Percentiles rank a stretch among this genome's conserved stretches.
phyloP scores from a whole-genome alignment of 2,329 filamentous ascomycete species.

The Alternaria gaisen region DNA sequence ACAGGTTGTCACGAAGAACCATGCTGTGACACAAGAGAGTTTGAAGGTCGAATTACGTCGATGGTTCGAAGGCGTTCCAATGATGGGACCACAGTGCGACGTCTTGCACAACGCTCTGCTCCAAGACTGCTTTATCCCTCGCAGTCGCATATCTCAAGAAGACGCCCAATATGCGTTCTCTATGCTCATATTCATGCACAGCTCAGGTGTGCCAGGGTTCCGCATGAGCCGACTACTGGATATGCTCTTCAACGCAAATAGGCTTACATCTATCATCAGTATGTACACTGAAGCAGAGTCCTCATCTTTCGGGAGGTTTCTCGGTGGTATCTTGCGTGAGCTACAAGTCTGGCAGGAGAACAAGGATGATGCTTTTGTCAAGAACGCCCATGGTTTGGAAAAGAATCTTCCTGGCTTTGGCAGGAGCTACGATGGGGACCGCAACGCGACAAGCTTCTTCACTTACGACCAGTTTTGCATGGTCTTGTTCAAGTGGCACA shows the following conservation, averaged over 20 bases:
- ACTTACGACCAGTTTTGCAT: conserved; percentile 88
- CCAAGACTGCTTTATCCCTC: conserved; percentile 91
- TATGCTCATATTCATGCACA: conserved; percentile 87
- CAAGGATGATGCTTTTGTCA: conserved; percentile 74
- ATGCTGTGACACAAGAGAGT: conserved; percentile 65
- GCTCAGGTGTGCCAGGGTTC: conserved; percentile 84
- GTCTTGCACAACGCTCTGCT: conserved; percentile 78
- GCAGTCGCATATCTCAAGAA: conserved; percentile 80
- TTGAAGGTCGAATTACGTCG: conserved; percentile 77
- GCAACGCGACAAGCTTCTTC: conserved; percentile 74
- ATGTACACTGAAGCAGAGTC: conserved; percentile 89
- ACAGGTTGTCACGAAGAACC: conserved; percentile 63
- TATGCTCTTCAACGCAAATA: conserved; percentile 82
- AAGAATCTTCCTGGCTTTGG: conserved; percentile 80
- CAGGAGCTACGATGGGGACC: conserved; percentile 73
- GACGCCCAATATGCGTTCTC: conserved; percentile 91
- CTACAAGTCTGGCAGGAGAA: conserved; percentile 85
- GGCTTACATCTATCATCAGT: conserved; percentile 84
- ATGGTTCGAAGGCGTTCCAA: conserved; percentile 75
- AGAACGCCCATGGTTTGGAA: conserved; percentile 75
- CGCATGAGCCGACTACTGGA: conserved; percentile 84
- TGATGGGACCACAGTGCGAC: conserved; percentile 65
- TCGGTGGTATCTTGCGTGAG: conserved; percentile 82
- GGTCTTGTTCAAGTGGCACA: conserved; percentile 89
- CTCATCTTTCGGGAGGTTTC: conserved; percentile 89